These are phyloP conservation scores for Colletotrichum sp. DNA, from an alignment of 2,329 filamentous ascomycete species.

Conservation along the genomic window DNA sequence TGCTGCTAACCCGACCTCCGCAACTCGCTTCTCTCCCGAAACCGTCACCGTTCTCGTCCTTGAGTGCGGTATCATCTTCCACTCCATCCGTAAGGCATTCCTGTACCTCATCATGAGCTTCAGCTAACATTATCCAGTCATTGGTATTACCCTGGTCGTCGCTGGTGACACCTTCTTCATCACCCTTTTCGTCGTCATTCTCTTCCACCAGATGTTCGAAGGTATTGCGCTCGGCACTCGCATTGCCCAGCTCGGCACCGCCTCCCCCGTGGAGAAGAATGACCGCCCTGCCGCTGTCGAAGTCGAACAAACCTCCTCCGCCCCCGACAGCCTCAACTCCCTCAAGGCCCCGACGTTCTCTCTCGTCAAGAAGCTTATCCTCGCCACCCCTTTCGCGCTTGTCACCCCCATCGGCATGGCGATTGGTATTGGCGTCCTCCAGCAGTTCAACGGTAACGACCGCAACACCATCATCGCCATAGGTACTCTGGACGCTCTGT, in stretches of 20 bases:
- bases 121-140: constrained; percentile 46
- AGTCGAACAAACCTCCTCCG: constrained; percentile 29
- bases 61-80: constrained; percentile 77
- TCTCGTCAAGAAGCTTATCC: constrained; percentile 58
- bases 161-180: constrained; percentile 60
- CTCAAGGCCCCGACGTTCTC: constrained; percentile 29
- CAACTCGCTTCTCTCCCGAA: constrained; percentile 39
- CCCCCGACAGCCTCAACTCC: background rate
- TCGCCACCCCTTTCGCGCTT: constrained; percentile 69
- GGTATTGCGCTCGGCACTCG: constrained; percentile 75
- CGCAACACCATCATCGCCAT: constrained; percentile 71
- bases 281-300: background rate
- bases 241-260: constrained; percentile 63
- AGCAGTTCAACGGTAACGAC: constrained; percentile 76
- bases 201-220: constrained; percentile 82
- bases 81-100: constrained; percentile 64
- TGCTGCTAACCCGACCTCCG: constrained; percentile 24
- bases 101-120: background rate
- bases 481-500: constrained; percentile 75
- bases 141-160: constrained; percentile 68
- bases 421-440: constrained; percentile 75
- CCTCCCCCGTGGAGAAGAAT: background rate
- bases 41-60: constrained; percentile 71
- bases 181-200: constrained; percentile 68
- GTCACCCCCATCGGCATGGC: constrained; percentile 82